phyloP scores from a whole-genome alignment of 169 alveolate species.

The Eimeria nieschulzi region DNA sequence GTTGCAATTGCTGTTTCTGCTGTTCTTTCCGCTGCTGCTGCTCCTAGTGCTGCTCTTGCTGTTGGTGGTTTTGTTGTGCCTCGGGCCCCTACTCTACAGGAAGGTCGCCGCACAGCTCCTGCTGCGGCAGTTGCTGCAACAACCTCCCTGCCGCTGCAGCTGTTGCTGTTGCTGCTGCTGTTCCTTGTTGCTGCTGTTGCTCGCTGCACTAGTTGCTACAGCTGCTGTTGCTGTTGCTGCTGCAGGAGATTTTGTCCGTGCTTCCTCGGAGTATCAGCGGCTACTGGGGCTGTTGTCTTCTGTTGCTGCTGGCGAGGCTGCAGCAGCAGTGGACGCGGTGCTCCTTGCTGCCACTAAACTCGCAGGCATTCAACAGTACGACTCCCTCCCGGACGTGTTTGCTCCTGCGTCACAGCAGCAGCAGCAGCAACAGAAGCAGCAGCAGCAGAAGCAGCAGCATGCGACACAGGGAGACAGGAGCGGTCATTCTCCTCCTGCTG shows the following conservation, averaged over 20 bases:
- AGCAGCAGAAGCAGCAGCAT: background rate
- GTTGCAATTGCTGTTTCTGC: background rate
- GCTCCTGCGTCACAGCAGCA: conserved; percentile 37
- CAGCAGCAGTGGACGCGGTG: conserved; percentile 58
- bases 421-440: background rate
- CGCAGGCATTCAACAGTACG: conserved; percentile 45
- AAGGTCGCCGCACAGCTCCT: background rate
- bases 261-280: conserved; percentile 46
- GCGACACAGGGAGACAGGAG: background rate
- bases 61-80: background rate
- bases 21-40: background rate
- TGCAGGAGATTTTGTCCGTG: conserved; percentile 40
- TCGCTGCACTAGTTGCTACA: background rate
- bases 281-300: conserved; percentile 55
- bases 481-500: background rate
- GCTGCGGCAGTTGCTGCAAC: conserved; percentile 3
- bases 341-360: conserved; percentile 36
- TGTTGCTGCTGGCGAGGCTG: conserved; percentile 58
- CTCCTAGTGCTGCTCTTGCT: background rate
- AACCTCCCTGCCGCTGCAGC: background rate
- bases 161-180: background rate
- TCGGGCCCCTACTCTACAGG: too few species aligned
- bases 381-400: conserved; percentile 38
- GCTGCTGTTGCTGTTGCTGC: background rate
- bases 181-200: background rate